Percentiles rank a stretch among this genome's conserved stretches.
These are phyloP conservation scores for Beauveria sp. DNA, from an alignment of 2,329 filamentous ascomycete species.

Conservation along the genomic window DNA sequence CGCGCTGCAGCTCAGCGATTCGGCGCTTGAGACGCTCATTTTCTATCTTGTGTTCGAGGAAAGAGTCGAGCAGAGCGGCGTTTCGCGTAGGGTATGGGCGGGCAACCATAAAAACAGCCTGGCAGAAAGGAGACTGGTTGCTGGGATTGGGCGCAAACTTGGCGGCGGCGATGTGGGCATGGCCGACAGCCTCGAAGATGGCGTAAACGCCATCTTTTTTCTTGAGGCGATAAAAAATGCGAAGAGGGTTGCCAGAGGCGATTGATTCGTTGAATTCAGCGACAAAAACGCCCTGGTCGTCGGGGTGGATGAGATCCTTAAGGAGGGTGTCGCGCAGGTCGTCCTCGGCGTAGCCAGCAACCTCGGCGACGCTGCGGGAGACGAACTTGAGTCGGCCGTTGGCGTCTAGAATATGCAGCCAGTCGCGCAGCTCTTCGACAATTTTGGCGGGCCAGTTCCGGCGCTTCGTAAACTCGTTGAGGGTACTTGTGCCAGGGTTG, in stretches of 20 bases:
- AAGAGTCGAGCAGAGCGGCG: constrained; percentile 77
- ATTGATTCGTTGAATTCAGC: constrained; percentile 87
- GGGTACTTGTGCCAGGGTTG: constrained; percentile 31
- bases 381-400: constrained; percentile 78
- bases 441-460: constrained; percentile 81
- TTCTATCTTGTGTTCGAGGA: constrained; percentile 93
- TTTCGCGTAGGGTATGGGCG: constrained; percentile 86
- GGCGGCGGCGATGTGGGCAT: constrained; percentile 75
- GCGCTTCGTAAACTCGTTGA: constrained; percentile 54
- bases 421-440: constrained; percentile 81
- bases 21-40: constrained; percentile 80
- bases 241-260: constrained; percentile 67
- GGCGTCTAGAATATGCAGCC: constrained; percentile 78
- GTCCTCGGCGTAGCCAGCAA: constrained; percentile 68
- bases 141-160: constrained; percentile 54
- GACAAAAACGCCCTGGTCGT: constrained; percentile 76
- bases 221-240: constrained; percentile 77
- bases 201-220: constrained; percentile 63
- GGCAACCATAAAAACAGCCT: constrained; percentile 90
- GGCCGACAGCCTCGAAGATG: constrained; percentile 88
- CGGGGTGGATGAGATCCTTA: constrained; percentile 74
- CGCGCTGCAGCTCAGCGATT: constrained; percentile 75
- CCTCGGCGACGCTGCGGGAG: constrained; percentile 65
- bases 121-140: constrained; percentile 64
- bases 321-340: constrained; percentile 71